phyloP scores from a whole-genome alignment of 2,329 filamentous ascomycete species.

The Ophiosphaerella herpotricha region DNA sequence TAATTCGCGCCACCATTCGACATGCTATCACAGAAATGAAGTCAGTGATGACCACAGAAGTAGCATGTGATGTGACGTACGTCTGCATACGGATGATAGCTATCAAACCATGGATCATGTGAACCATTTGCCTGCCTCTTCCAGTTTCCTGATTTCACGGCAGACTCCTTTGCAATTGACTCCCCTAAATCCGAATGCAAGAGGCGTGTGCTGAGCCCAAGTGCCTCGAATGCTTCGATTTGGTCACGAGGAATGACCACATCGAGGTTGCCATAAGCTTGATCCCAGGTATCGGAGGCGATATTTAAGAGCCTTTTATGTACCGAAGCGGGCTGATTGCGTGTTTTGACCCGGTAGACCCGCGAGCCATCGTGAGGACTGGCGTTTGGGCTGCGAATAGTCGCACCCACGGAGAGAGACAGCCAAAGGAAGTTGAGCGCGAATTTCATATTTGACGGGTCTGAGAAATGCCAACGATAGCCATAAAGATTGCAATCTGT shows the following conservation, averaged over 20 bases:
- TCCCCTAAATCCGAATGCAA: constrained; percentile 52
- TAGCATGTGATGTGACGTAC: constrained; percentile 3
- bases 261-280: constrained; percentile 45
- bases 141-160: constrained; percentile 47
- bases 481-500: neutral
- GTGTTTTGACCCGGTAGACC: constrained; percentile 47
- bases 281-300: constrained; percentile 45
- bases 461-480: neutral
- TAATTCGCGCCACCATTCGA: constrained; percentile 25
- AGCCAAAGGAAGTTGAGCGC: constrained; percentile 15
- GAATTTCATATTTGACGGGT: constrained; percentile 17
- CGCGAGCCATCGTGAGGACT: constrained; percentile 48
- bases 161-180: constrained; percentile 50
- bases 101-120: constrained; percentile 34
- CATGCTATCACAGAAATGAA: constrained; percentile 8
- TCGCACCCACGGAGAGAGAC: constrained; percentile 20
- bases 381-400: constrained; percentile 27
- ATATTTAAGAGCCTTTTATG: constrained; percentile 43
- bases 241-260: constrained; percentile 50
- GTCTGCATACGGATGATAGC: constrained; percentile 40
- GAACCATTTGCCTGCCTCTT: constrained; percentile 27
- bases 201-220: constrained; percentile 40
- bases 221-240: constrained; percentile 45
- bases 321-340: constrained; percentile 38
- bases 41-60: neutral